These are phyloP conservation scores for Hanseniaspora singularis DNA, from an alignment of 805 yeast species.

Conservation along the genomic window DNA sequence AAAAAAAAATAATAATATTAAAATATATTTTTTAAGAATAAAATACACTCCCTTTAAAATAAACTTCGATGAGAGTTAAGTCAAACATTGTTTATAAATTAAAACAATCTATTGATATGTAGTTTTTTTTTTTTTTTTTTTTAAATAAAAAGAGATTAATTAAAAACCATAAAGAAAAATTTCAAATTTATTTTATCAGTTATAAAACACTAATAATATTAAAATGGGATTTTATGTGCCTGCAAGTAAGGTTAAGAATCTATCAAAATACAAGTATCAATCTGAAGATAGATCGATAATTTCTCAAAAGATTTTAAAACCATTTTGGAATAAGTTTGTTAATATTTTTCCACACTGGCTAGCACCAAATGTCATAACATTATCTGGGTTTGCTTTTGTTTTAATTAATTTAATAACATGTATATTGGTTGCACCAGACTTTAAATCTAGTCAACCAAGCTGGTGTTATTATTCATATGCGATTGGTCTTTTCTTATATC, in stretches of 20 bases:
- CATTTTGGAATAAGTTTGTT: conserved; percentile 69
- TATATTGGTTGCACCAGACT: conserved; percentile 59
- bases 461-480: conserved; percentile 76
- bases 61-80: too few relatives aligned
- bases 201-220: too few relatives aligned
- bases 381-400: conserved; percentile 65
- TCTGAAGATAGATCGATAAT: conserved; percentile 72
- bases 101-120: too few relatives aligned
- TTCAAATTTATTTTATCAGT: too few relatives aligned
- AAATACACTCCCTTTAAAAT: too few relatives aligned
- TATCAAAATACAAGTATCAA: conserved; percentile 47
- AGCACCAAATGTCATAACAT: conserved; percentile 88
- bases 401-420: conserved; percentile 51
- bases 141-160: too few relatives aligned
- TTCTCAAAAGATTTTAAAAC: conserved; percentile 64
- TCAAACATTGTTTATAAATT: too few relatives aligned
- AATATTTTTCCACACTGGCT: conserved; percentile 66
- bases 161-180: too few relatives aligned
- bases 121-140: too few relatives aligned
- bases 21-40: too few relatives aligned
- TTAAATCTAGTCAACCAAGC: conserved; percentile 47
- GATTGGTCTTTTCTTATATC: conserved; percentile 74
- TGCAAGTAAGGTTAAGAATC: conserved; percentile 36
- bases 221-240: conserved; percentile 60
- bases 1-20: too few relatives aligned